These are phyloP conservation scores for Scedosporium dehoogii DNA, from an alignment of 2,329 filamentous ascomycete species.

Conservation along the genomic window DNA sequence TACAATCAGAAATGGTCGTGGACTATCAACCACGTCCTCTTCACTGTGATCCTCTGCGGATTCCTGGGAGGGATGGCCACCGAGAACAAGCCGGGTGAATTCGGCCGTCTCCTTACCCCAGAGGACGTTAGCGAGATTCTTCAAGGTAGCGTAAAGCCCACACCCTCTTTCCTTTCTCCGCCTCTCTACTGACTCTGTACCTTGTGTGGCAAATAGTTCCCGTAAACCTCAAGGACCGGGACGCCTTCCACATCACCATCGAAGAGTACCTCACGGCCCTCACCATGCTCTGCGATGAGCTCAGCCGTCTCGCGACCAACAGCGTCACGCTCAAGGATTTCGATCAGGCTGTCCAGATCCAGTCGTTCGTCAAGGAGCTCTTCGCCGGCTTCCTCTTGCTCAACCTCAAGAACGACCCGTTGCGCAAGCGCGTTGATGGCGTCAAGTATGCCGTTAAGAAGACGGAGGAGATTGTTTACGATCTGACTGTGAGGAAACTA, in stretches of 20 bases:
- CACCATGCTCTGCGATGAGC: constrained; percentile 80
- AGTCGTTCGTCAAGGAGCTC: constrained; percentile 86
- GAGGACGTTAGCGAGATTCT: constrained; percentile 77
- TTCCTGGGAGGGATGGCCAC: constrained; percentile 68
- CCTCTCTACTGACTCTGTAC: neutral
- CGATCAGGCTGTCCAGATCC: constrained; percentile 74
- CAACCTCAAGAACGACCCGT: constrained; percentile 90
- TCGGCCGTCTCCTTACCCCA: constrained; percentile 67
- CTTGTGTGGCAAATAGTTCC: constrained; percentile 48
- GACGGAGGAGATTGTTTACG: constrained; percentile 96
- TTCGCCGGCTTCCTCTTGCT: constrained; percentile 95
- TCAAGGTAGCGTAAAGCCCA: constrained; percentile 41
- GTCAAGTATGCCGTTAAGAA: constrained; percentile 98
- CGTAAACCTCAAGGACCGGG: constrained; percentile 79
- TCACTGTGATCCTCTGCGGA: constrained; percentile 45
- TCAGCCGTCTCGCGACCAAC: constrained; percentile 86
- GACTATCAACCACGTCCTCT: constrained; percentile 69
- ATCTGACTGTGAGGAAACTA: constrained; percentile 78
- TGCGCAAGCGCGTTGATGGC: constrained; percentile 79
- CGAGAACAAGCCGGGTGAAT: constrained; percentile 41
- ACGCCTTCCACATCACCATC: constrained; percentile 90
- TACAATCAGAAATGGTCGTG: constrained; percentile 82
- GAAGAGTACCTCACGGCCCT: constrained; percentile 93
- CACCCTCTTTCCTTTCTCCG: neutral
- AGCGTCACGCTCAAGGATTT: constrained; percentile 88